phyloP scores from a whole-genome alignment of 129 eudicot genomes.

The Smallanthus sonchifolius region DNA sequence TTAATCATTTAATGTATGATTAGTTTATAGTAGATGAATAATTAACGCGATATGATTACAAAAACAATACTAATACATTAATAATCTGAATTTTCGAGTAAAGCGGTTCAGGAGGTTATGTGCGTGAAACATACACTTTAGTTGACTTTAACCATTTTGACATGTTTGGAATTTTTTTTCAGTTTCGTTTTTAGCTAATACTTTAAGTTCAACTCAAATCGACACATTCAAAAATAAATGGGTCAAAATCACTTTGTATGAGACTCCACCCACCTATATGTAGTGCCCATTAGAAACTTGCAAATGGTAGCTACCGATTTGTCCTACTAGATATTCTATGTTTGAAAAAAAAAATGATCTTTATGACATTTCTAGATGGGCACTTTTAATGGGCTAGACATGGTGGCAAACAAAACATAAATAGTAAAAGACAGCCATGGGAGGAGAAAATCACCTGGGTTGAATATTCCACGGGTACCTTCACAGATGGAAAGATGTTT shows the following conservation, averaged over 20 bases:
- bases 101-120: neutral
- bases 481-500: slow-evolving; percentile 81
- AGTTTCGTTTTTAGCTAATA: neutral
- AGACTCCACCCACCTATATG: neutral
- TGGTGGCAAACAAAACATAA: neutral
- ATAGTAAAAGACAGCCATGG: neutral
- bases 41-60: neutral
- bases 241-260: neutral
- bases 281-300: neutral
- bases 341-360: neutral
- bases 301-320: neutral
- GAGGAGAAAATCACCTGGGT: slow-evolving; percentile 49
- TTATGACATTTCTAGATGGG: neutral
- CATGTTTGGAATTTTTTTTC: neutral
- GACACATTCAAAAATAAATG: neutral
- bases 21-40: neutral
- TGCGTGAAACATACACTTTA: neutral
- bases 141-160: neutral
- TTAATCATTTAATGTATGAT: neutral
- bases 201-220: neutral
- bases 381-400: neutral
- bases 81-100: neutral
- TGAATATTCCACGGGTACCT: slow-evolving; percentile 84
- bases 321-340: neutral
- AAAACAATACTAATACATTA: neutral